A percentile compares a stretch with the other conserved stretches of the same genome.
Conservation (phyloP, 768 basidiomycete species). For the Lepiota subincarnata region DNA sequence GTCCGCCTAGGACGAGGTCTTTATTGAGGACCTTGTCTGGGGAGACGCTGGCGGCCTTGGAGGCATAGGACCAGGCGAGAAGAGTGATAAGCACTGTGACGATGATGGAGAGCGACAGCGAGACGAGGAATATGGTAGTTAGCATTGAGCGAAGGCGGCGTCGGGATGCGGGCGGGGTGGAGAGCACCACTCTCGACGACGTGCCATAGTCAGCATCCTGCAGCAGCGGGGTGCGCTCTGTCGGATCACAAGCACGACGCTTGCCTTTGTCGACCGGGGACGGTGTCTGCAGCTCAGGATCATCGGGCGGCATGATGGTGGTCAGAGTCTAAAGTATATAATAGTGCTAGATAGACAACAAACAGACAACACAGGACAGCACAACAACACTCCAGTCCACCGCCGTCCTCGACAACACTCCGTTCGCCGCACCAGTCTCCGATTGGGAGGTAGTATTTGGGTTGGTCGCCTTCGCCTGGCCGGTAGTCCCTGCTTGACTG, state of each 20-base stretch:
- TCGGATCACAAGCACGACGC: constrained; percentile 39
- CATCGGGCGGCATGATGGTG: constrained; percentile 4
- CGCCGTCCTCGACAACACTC: not conserved
- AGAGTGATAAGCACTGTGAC: constrained; percentile 40
- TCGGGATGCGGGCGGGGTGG: constrained; percentile 20
- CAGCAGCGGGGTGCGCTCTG: constrained; percentile 56
- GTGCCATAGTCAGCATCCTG: constrained; percentile 29
- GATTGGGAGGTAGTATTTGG: not conserved
- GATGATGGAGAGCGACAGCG: constrained; percentile 47
- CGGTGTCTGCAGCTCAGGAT: not conserved
- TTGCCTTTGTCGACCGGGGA: constrained; percentile 46
- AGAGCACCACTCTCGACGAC: constrained; percentile 19
- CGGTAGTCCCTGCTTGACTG: no score
- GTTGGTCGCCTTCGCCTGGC: no score
- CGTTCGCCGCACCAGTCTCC: not conserved
- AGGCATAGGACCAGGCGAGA: constrained; percentile 64
- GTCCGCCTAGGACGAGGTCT: constrained; percentile 54
- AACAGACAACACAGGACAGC: not conserved
- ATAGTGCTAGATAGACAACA: not conserved
- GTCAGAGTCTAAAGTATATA: not conserved
- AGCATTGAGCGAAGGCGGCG: constrained; percentile 35
- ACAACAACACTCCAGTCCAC: constrained; percentile 6
- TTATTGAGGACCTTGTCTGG: constrained; percentile 55
- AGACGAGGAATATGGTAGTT: constrained; percentile 50
- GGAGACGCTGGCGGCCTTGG: constrained; percentile 47